These are phyloP conservation scores for Colletotrichum lentis DNA, from an alignment of 2,329 filamentous ascomycete species.

Conservation along the genomic window DNA sequence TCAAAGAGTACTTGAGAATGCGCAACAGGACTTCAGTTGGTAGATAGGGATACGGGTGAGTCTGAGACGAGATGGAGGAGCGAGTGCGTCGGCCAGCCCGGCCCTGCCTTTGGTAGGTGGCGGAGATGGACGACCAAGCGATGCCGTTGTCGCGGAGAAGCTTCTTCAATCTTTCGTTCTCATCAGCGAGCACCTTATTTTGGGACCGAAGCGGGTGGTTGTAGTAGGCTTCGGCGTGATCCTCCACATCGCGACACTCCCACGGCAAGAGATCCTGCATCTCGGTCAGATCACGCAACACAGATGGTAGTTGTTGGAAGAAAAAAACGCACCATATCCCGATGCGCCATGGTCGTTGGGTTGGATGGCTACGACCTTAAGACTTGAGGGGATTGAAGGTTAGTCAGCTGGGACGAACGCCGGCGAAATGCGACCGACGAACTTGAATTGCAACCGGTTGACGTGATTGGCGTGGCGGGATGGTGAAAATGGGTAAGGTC, in stretches of 20 bases:
- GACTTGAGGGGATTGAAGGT: neutral
- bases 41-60: slow-evolving; percentile 51
- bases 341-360: slow-evolving; percentile 21
- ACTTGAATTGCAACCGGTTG: neutral
- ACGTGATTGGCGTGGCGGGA: slow-evolving; percentile 2
- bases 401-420: slow-evolving; percentile 7
- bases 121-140: slow-evolving; percentile 55
- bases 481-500: neutral
- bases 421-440: neutral
- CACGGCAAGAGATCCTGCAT: slow-evolving; percentile 51
- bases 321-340: slow-evolving; percentile 23
- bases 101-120: slow-evolving; percentile 42
- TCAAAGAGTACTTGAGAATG: slow-evolving; percentile 61
- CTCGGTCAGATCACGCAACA: slow-evolving; percentile 13
- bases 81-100: slow-evolving; percentile 44
- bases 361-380: neutral
- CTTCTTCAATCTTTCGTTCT: slow-evolving; percentile 60
- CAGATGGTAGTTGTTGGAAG: neutral
- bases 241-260: slow-evolving; percentile 62
- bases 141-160: slow-evolving; percentile 62
- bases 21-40: slow-evolving; percentile 62
- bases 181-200: slow-evolving; percentile 56
- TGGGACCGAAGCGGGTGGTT: slow-evolving; percentile 58
- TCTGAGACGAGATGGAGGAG: slow-evolving; percentile 32
- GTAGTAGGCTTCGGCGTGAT: slow-evolving; percentile 58